A percentile compares a stretch with the other conserved stretches of the same genome.
These are phyloP conservation scores for Escallonia herrerae DNA, from an alignment of 129 eudicot species.

Conservation along the genomic window DNA sequence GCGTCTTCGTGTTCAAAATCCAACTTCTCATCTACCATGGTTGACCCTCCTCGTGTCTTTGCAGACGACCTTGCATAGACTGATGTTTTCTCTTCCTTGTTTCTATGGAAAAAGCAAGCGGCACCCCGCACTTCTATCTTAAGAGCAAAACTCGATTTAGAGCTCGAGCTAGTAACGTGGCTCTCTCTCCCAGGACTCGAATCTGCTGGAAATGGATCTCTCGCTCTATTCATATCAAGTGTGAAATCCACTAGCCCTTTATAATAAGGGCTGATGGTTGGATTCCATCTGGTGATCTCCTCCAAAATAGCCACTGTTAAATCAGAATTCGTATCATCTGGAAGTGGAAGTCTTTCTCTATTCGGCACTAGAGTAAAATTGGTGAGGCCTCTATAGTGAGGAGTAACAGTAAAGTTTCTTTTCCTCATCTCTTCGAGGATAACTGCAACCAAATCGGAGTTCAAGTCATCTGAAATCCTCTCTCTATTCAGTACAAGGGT, in stretches of 20 bases:
- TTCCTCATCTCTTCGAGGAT: conserved; percentile 15
- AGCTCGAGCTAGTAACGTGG: conserved; percentile 38
- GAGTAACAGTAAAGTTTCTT: conserved; percentile 15
- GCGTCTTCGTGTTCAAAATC: conserved; percentile 4
- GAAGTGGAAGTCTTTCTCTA: conserved; percentile 4
- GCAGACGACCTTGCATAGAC: conserved; percentile 4
- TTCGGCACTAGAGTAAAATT: conserved; percentile 9
- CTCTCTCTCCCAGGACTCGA: conserved; percentile 19
- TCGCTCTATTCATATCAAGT: conserved; percentile 6
- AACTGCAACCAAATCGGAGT: conserved; percentile 23
- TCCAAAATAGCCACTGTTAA: conserved; percentile 2
- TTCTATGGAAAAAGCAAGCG: conserved; percentile 33
- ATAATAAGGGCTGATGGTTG: conserved; percentile 27
- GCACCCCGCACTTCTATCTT: conserved; percentile 49
- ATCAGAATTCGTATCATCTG: no score
- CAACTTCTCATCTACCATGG: neutral
- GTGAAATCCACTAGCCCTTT: conserved; percentile 36
- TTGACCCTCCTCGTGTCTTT: neutral
- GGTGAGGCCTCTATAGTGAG: conserved; percentile 33
- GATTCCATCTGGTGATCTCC: conserved; percentile 17
- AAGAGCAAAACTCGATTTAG: conserved; percentile 33
- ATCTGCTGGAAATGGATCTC: neutral
- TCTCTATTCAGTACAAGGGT: neutral
- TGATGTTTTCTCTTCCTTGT: conserved; percentile 9
- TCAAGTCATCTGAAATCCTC: neutral